These are phyloP conservation scores for Evernia prunastri DNA, from an alignment of 495 filamentous ascomycete species.

Conservation along the genomic window DNA sequence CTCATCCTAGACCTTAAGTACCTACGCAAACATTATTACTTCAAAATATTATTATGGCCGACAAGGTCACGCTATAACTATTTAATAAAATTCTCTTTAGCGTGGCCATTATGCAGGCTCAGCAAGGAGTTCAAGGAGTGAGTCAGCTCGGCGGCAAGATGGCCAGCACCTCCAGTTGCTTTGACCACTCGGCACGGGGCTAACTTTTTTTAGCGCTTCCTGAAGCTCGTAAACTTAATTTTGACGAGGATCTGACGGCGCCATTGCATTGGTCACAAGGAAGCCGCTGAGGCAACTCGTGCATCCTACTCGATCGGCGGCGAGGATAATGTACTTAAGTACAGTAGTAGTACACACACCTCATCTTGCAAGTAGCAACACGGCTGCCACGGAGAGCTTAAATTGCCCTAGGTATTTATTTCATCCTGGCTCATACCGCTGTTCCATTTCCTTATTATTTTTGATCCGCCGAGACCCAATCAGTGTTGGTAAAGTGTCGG, in stretches of 20 bases:
- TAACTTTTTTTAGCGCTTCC: neutral
- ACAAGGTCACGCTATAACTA: slow-evolving; percentile 10
- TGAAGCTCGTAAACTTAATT: slow-evolving; percentile 2
- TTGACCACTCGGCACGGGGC: slow-evolving; percentile 6
- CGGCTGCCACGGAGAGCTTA: neutral
- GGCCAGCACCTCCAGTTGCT: neutral
- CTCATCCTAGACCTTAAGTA: neutral
- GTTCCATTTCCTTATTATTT: neutral
- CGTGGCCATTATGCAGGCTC: slow-evolving; percentile 6
- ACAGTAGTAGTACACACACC: too few species aligned
- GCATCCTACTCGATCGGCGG: neutral
- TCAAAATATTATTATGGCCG: neutral
- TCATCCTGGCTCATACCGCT: neutral
- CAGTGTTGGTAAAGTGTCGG: neutral
- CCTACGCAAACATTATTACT: slow-evolving; percentile 9
- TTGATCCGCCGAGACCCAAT: slow-evolving; percentile 1
- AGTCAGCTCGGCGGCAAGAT: slow-evolving; percentile 9
- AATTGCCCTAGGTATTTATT: neutral
- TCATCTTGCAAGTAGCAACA: neutral
- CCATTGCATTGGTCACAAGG: slow-evolving; percentile 5
- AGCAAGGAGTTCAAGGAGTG: too few species aligned
- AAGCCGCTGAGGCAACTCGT: neutral
- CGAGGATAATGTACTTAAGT: too few species aligned
- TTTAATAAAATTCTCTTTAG: neutral
- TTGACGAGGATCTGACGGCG: slow-evolving; percentile 5